Evolutionary conservation across 2,329 filamentous ascomycete genomes (phyloP).

Genomic region (Botrytis fabae): DNA sequence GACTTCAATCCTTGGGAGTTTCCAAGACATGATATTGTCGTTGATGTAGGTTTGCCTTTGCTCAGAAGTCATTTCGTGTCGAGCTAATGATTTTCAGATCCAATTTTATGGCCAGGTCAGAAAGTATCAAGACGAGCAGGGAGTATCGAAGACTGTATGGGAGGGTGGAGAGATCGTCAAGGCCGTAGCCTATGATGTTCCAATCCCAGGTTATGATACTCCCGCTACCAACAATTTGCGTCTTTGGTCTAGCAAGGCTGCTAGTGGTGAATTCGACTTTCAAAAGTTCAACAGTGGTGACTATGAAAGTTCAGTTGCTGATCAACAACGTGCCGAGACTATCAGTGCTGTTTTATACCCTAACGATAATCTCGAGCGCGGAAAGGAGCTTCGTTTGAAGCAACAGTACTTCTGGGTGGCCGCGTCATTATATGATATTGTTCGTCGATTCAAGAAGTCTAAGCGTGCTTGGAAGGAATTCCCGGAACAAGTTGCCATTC

Average conservation of each 20-base stretch:
- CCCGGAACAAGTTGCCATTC: constrained; percentile 91
- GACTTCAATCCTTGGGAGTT: constrained; percentile 99
- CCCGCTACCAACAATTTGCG: constrained; percentile 93
- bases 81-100: constrained; percentile 49
- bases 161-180: constrained; percentile 91
- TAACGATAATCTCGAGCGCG: constrained; percentile 94
- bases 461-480: constrained; percentile 90
- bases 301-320: constrained; percentile 93
- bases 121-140: constrained; percentile 72
- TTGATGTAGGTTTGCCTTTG: constrained; percentile 61
- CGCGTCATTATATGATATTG: constrained; percentile 92
- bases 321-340: constrained; percentile 97
- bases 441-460: constrained; percentile 97
- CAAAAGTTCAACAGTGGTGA: constrained; percentile 99
- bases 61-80: constrained; percentile 36
- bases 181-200: constrained; percentile 90
- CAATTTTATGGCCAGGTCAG: constrained; percentile 90
- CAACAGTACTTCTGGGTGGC: constrained; percentile 99
- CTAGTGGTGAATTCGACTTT: constrained; percentile 97
- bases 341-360: constrained; percentile 97
- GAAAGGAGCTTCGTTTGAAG: constrained; percentile 96
- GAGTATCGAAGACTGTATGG: constrained; percentile 76
- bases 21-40: constrained; percentile 88
- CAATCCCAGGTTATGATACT: constrained; percentile 87
- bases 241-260: constrained; percentile 96